Percentiles rank a stretch among this genome's conserved stretches.
Conservation (phyloP, 2,329 filamentous ascomycete species). For the Spiromastix sp. region DNA sequence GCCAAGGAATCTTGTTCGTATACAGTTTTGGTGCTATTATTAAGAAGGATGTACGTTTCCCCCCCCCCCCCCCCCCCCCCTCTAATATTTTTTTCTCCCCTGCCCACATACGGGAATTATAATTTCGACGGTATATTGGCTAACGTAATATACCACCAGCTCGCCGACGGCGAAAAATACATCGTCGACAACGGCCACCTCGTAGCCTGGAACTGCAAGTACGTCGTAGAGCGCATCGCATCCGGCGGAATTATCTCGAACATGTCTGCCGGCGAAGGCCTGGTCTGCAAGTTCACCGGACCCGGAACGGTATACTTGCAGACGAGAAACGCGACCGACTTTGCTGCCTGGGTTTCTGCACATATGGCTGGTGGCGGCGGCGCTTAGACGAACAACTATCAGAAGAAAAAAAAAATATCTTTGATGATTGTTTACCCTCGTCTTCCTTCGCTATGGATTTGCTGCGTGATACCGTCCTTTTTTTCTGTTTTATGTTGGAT, state of each 20-base stretch:
- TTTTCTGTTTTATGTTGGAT: too few species aligned
- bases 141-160: too few species aligned
- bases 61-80: neutral
- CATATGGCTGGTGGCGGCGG: constrained; percentile 3
- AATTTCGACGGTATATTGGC: neutral
- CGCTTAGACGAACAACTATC: too few species aligned
- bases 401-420: neutral
- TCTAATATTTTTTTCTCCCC: constrained; percentile 2
- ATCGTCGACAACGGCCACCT: constrained; percentile 89
- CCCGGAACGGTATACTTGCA: constrained; percentile 89
- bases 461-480: too few species aligned
- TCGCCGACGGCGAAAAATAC: constrained; percentile 65
- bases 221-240: constrained; percentile 78
- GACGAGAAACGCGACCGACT: constrained; percentile 68
- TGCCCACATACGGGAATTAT: too few species aligned
- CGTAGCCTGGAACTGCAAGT: constrained; percentile 95
- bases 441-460: too few species aligned
- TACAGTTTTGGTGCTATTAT: constrained; percentile 93
- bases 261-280: constrained; percentile 68
- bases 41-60: constrained; percentile 66
- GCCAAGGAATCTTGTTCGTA: constrained; percentile 75
- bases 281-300: constrained; percentile 87
- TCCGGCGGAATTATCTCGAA: constrained; percentile 91
- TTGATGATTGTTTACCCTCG: neutral
- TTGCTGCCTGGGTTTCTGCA: constrained; percentile 40